phyloP scores from a whole-genome alignment of 2,329 filamentous ascomycete genomes.

The Nigrospora oryzae region DNA sequence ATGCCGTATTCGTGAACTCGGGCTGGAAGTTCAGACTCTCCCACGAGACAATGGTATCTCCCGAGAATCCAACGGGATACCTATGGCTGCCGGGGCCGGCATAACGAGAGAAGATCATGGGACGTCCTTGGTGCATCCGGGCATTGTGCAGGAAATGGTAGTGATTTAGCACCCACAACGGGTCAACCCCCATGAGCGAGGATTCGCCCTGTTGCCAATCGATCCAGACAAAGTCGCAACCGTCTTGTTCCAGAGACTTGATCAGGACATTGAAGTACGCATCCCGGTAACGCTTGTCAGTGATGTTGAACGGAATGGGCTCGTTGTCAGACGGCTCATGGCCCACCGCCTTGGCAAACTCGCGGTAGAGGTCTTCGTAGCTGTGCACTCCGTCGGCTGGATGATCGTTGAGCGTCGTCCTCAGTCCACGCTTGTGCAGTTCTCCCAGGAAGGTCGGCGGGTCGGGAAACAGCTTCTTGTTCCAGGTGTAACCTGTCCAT shows the following conservation, averaged over 20 bases:
- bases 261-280: slow-evolving; percentile 52
- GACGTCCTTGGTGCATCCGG: slow-evolving; percentile 24
- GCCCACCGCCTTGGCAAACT: slow-evolving; percentile 41
- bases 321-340: slow-evolving; percentile 39
- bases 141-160: slow-evolving; percentile 50
- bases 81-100: slow-evolving; percentile 55
- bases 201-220: slow-evolving; percentile 58
- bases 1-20: slow-evolving; percentile 57
- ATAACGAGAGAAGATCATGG: slow-evolving; percentile 52
- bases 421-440: slow-evolving; percentile 42
- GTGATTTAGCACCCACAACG: slow-evolving; percentile 57
- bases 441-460: slow-evolving; percentile 41
- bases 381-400: slow-evolving; percentile 49
- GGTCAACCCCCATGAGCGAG: slow-evolving; percentile 48
- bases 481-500: slow-evolving; percentile 57
- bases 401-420: slow-evolving; percentile 52
- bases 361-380: slow-evolving; percentile 47
- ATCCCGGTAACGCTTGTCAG: slow-evolving; percentile 42
- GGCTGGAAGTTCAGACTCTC: slow-evolving; percentile 53
- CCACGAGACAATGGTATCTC: slow-evolving; percentile 53
- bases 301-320: slow-evolving; percentile 48
- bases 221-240: slow-evolving; percentile 58
- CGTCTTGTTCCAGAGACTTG: slow-evolving; percentile 43
- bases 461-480: slow-evolving; percentile 47
- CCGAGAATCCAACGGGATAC: slow-evolving; percentile 58